Evolutionary conservation across 1,284 basidiomycete species (phyloP).

Genomic region (Xanthoconium separans): DNA sequence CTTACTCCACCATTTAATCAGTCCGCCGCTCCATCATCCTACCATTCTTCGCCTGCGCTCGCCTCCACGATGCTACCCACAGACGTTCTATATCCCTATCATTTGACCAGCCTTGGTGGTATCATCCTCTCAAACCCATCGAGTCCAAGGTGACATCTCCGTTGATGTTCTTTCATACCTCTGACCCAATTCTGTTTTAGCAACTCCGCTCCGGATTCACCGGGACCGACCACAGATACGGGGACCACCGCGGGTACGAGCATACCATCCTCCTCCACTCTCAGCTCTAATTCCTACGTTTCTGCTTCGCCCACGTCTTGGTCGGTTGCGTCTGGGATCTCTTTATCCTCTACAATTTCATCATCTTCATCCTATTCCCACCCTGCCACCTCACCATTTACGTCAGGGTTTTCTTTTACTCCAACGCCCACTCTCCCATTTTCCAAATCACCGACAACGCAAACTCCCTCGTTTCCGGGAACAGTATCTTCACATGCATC

Average conservation of each 20-base stretch:
- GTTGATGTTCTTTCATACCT: neutral
- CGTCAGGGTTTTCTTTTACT: neutral
- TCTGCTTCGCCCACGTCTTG: constrained; percentile 1
- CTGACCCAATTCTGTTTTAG: constrained; percentile 14
- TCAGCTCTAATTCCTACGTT: constrained; percentile 19
- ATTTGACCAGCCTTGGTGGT: neutral
- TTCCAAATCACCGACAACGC: neutral
- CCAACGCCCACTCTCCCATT: neutral
- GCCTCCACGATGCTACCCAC: constrained; percentile 4
- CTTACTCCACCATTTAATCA: constrained; percentile 9
- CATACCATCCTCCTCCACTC: constrained; percentile 5
- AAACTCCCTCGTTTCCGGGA: neutral
- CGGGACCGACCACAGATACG: constrained; percentile 1
- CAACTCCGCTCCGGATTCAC: neutral
- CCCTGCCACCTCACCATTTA: neutral
- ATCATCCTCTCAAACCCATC: neutral
- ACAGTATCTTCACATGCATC: constrained; percentile 2
- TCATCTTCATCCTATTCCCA: neutral
- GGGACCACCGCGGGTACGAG: constrained; percentile 22
- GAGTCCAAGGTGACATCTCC: constrained; percentile 11
- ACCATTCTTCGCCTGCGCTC: constrained; percentile 4
- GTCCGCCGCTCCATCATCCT: constrained; percentile 1
- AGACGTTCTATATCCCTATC: neutral
- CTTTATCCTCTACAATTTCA: neutral
- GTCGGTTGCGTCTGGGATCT: neutral